Conservation (phyloP, 2,329 filamentous ascomycete species). For the Pyrenochaeta sp. region DNA sequence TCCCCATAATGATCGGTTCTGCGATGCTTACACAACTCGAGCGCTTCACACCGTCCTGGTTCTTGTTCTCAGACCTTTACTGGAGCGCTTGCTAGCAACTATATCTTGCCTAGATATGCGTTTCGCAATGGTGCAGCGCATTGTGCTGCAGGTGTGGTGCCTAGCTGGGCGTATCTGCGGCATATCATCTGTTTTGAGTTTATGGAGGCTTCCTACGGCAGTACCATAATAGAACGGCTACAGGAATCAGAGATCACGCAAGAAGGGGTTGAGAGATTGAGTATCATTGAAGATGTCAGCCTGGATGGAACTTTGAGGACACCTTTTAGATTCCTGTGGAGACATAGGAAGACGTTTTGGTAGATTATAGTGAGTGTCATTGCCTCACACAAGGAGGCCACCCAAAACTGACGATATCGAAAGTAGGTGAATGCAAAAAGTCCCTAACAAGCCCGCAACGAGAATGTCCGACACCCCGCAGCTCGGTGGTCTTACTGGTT, state of each 20-base stretch:
- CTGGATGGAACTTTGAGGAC: not conserved
- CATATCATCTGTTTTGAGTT: not conserved
- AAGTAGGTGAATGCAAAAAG: slow-evolving; percentile 28
- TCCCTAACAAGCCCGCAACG: slow-evolving; percentile 8
- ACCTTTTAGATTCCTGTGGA: not conserved
- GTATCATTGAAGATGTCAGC: not conserved
- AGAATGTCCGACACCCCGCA: slow-evolving; percentile 18
- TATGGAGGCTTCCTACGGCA: not conserved
- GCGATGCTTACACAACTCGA: too few relatives aligned
- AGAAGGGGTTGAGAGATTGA: not conserved
- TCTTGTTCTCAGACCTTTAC: too few relatives aligned
- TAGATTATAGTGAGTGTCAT: slow-evolving; percentile 24
- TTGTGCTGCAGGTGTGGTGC: not conserved
- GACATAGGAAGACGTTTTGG: not conserved
- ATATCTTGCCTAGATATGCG: too few relatives aligned
- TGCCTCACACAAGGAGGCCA: not conserved
- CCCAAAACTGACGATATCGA: slow-evolving; percentile 20
- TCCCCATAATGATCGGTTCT: too few relatives aligned
- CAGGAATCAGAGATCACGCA: not conserved
- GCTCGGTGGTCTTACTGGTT: slow-evolving; percentile 19
- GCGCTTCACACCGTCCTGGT: too few relatives aligned
- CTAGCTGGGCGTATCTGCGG: not conserved
- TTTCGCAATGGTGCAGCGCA: not conserved
- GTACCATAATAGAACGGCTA: not conserved
- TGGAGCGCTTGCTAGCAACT: too few relatives aligned